Evolutionary conservation across 306 rosid genomes (phyloP).

Genomic region (Glycyrrhiza uralensis): DNA sequence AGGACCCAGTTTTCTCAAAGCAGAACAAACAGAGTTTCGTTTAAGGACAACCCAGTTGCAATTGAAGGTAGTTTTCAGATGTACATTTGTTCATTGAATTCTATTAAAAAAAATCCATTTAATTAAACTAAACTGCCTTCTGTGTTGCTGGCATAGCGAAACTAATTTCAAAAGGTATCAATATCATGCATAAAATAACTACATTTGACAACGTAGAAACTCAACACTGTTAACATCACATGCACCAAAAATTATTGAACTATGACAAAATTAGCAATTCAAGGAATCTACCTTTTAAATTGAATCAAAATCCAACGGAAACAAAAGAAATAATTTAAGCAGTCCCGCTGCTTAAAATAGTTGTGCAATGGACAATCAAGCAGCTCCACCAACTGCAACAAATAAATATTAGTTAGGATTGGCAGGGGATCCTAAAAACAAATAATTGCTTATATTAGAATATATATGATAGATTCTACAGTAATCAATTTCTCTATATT

Average conservation of each 20-base stretch:
- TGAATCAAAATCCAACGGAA: slow-evolving; percentile 98
- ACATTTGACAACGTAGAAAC: background rate
- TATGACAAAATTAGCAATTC: background rate
- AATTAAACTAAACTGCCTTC: background rate
- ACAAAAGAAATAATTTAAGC: slow-evolving; percentile 97
- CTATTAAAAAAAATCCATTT: background rate
- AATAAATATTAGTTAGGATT: slow-evolving; percentile 29
- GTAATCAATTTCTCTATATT: background rate
- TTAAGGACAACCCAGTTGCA: background rate
- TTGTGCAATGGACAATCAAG: slow-evolving; percentile 84
- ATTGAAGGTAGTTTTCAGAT: background rate
- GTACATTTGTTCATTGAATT: background rate
- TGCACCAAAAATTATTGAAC: slow-evolving; percentile 2
- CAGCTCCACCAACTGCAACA: slow-evolving; percentile 91
- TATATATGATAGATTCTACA: background rate
- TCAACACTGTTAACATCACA: background rate
- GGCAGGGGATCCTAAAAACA: slow-evolving; percentile 1
- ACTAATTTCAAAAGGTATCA: background rate
- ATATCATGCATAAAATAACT: background rate
- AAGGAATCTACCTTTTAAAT: slow-evolving; percentile 80
- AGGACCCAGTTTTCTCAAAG: background rate
- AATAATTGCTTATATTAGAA: slow-evolving; percentile 2
- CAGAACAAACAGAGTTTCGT: background rate
- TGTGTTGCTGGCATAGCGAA: background rate
- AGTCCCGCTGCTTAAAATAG: slow-evolving; percentile 83